Conservation (phyloP, 2,329 filamentous ascomycete genomes). For the Penicillium sp. region DNA sequence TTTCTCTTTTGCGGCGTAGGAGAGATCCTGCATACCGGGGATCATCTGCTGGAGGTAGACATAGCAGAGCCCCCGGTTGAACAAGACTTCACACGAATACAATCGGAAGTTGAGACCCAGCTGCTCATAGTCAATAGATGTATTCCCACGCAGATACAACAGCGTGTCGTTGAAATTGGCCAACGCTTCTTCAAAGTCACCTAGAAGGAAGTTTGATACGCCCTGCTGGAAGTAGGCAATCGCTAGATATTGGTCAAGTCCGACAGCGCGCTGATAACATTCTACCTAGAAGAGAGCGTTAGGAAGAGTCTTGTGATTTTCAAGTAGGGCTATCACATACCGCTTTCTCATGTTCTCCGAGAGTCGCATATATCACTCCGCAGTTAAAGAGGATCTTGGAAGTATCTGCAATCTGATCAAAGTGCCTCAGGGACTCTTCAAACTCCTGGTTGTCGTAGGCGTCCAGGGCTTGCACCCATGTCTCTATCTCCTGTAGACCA, state of each 20-base stretch:
- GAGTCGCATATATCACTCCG: slow-evolving; percentile 93
- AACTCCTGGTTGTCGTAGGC: slow-evolving; percentile 98
- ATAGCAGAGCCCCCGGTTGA: slow-evolving; percentile 96
- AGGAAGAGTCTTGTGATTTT: not conserved
- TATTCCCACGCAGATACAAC: slow-evolving; percentile 91
- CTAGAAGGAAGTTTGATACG: slow-evolving; percentile 95
- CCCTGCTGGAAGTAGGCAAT: slow-evolving; percentile 98
- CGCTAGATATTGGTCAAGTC: slow-evolving; percentile 90
- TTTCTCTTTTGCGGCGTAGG: slow-evolving; percentile 92
- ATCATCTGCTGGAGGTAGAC: slow-evolving; percentile 94
- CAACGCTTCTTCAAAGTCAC: slow-evolving; percentile 94
- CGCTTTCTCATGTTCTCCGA: slow-evolving; percentile 94
- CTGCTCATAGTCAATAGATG: slow-evolving; percentile 97
- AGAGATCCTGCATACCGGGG: slow-evolving; percentile 85
- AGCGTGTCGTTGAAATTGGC: slow-evolving; percentile 99
- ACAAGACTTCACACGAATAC: slow-evolving; percentile 95
- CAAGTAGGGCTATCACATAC: slow-evolving; percentile 55
- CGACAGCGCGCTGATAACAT: slow-evolving; percentile 88
- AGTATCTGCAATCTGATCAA: slow-evolving; percentile 86
- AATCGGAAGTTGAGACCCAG: slow-evolving; percentile 93
- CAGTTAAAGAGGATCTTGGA: slow-evolving; percentile 99
- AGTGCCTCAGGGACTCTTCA: slow-evolving; percentile 80
- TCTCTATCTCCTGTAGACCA: slow-evolving; percentile 83
- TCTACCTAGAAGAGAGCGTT: slow-evolving; percentile 67
- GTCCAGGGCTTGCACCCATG: slow-evolving; percentile 88